Evolutionary conservation across 805 yeast genomes (phyloP), one percentile per base, ranked within the genome.

Genomic region (Torulaspora delbrueckii): DNA sequence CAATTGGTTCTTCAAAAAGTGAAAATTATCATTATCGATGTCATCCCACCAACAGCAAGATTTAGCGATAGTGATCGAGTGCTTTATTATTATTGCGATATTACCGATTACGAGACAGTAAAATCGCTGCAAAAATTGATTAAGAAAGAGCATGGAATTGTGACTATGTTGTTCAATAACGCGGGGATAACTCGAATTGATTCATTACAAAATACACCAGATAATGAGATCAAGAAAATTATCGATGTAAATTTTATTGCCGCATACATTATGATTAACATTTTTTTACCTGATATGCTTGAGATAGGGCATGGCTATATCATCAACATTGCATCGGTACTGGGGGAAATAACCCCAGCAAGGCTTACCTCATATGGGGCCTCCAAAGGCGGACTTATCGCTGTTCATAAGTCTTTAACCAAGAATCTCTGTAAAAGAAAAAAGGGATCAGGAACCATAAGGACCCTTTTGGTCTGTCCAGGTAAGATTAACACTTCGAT

Each of bases 301-400:
- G 60, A 53, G 16, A 48, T 60, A 16, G 70, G 73, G 46, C 68
- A 91, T 37, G 96, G 97, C 0, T 85, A 81, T 60, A 73, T 91
- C 16, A 80, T 90, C 26, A 86, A 89, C 2, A 71, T 91, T 32
- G 87, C 95, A 0, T 87, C 96, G 0, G 89, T 86, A 0, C 69
- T 91, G 44, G 97, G 96, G 0, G 81, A 83, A 52, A 74, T 86
- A 72, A 76, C 93, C 0, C 97, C 97, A 0, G 90, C 95, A 8
- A 72, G 84, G 18, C 71, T 87, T 46, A 70, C 79, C 44, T 85
- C 85, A 0, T 91, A 91, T 59, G 96, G 96, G 0, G 96, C 97
- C 0, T 78, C 95, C 12, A 91, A 91, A 62, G 82, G 95, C 0
- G 97, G 95, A 0, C 65, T 87, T 24, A 78, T 91, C 42, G 89